Percentiles rank a stretch among this genome's conserved stretches.
These are phyloP conservation scores for Cladophialophora carrionii DNA, from an alignment of 2,329 filamentous ascomycete species.

Conservation along the genomic window DNA sequence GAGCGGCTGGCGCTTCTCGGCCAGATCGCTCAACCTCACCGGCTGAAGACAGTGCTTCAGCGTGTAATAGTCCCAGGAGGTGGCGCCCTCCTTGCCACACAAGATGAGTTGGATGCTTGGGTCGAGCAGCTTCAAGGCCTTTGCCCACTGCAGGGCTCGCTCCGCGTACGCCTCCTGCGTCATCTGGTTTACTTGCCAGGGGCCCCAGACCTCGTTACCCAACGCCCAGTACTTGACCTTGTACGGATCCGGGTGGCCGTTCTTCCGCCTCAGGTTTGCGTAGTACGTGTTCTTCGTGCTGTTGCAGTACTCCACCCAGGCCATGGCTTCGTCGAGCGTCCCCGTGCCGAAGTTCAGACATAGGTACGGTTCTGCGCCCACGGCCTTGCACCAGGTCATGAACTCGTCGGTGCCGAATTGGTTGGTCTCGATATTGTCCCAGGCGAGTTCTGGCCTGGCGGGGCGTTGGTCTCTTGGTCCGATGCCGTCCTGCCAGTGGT, in stretches of 20 bases:
- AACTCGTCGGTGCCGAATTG: slow-evolving; percentile 86
- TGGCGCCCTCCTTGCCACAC: slow-evolving; percentile 71
- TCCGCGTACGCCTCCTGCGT: slow-evolving; percentile 63
- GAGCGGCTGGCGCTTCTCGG: slow-evolving; percentile 46
- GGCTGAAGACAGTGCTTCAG: slow-evolving; percentile 68
- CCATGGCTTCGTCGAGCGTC: slow-evolving; percentile 48
- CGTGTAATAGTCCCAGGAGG: slow-evolving; percentile 73
- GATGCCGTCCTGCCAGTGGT: slow-evolving; percentile 82
- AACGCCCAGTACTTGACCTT: slow-evolving; percentile 84
- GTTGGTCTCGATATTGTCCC: slow-evolving; percentile 72
- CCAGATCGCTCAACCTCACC: slow-evolving; percentile 49
- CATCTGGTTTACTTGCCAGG: slow-evolving; percentile 62
- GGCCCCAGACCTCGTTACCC: slow-evolving; percentile 71
- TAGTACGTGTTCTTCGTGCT: slow-evolving; percentile 76
- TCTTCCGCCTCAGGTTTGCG: slow-evolving; percentile 74
- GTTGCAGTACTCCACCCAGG: slow-evolving; percentile 88
- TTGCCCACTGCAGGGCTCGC: slow-evolving; percentile 48
- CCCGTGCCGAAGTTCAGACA: slow-evolving; percentile 82
- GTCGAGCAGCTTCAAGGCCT: slow-evolving; percentile 56
- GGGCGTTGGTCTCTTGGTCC: slow-evolving; percentile 73
- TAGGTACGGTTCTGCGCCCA: slow-evolving; percentile 77
- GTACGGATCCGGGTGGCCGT: slow-evolving; percentile 77
- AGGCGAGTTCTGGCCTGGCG: slow-evolving; percentile 72
- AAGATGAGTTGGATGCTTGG: slow-evolving; percentile 71
- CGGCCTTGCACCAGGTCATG: slow-evolving; percentile 74